phyloP scores from a whole-genome alignment of 768 basidiomycete species.

The Boletus bicolor region DNA sequence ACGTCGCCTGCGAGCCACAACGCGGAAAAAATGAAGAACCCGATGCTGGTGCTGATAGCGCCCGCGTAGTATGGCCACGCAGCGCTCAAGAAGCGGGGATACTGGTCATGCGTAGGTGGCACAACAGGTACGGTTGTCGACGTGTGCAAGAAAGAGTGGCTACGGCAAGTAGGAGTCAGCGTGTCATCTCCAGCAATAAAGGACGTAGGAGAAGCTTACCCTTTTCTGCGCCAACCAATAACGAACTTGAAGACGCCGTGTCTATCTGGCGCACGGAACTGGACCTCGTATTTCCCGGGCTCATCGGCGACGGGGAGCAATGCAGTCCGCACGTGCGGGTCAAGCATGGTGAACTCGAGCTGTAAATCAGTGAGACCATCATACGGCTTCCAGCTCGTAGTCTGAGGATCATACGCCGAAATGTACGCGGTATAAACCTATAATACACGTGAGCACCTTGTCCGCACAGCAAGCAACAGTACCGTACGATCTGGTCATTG shows the following conservation, averaged over 20 bases:
- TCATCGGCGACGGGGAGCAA: conserved; percentile 54
- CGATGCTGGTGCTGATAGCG: conserved; percentile 83
- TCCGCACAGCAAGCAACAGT: neutral
- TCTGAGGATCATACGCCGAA: conserved; percentile 59
- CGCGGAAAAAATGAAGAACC: conserved; percentile 81
- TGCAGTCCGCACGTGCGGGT: conserved; percentile 88
- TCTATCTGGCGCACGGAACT: conserved; percentile 88
- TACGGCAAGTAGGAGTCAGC: conserved; percentile 26
- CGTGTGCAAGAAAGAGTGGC: conserved; percentile 72
- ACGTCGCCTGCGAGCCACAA: conserved; percentile 86
- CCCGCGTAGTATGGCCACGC: conserved; percentile 96
- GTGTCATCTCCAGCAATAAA: neutral
- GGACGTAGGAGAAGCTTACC: conserved; percentile 44
- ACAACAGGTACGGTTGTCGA: conserved; percentile 82
- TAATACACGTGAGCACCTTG: neutral
- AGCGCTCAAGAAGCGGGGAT: conserved; percentile 91
- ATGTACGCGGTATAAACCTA: conserved; percentile 76
- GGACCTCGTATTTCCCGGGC: conserved; percentile 72
- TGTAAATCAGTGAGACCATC: conserved; percentile 77
- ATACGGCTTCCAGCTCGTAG: conserved; percentile 66
- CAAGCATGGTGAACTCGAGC: conserved; percentile 97
- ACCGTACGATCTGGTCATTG: conserved; percentile 75
- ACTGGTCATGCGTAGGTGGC: conserved; percentile 91
- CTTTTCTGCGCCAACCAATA: conserved; percentile 86
- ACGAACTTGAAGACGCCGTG: conserved; percentile 99